Evolutionary conservation across 2,329 filamentous ascomycete species (phyloP).

Genomic region (Chaetomium olivaceum): DNA sequence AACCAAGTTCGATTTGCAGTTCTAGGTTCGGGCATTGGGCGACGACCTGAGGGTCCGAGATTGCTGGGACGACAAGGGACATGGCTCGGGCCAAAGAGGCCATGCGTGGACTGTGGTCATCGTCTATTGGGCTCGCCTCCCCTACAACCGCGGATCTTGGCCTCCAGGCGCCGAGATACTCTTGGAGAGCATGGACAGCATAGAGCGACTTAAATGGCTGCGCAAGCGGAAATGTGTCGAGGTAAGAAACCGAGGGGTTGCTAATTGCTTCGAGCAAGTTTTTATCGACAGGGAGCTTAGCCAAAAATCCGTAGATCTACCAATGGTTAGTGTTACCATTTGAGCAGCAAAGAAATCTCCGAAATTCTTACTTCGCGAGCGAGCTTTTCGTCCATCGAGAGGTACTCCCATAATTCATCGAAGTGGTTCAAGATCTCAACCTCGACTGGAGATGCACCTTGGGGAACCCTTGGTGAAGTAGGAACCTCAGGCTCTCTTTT

Average conservation of each 20-base stretch:
- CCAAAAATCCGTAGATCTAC: slow-evolving; percentile 69
- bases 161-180: slow-evolving; percentile 54
- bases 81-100: slow-evolving; percentile 49
- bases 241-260: slow-evolving; percentile 52
- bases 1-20: slow-evolving; percentile 52
- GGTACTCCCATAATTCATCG: slow-evolving; percentile 76
- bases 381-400: slow-evolving; percentile 70
- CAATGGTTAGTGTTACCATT: not conserved
- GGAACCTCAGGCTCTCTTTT: slow-evolving; percentile 56
- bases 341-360: not conserved
- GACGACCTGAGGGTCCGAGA: slow-evolving; percentile 59
- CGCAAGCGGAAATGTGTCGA: slow-evolving; percentile 65
- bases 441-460: slow-evolving; percentile 65
- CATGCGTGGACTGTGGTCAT: slow-evolving; percentile 31
- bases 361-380: slow-evolving; percentile 59
- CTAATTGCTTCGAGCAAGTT: slow-evolving; percentile 62
- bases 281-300: slow-evolving; percentile 68
- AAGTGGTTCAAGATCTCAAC: slow-evolving; percentile 80
- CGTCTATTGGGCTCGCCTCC: slow-evolving; percentile 30
- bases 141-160: not conserved
- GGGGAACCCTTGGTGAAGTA: slow-evolving; percentile 47
- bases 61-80: slow-evolving; percentile 58
- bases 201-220: slow-evolving; percentile 75
- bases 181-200: slow-evolving; percentile 65
- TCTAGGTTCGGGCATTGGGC: slow-evolving; percentile 46